These are phyloP conservation scores for Aspergillus ibericus DNA, from an alignment of 2,329 filamentous ascomycete genomes.

Conservation along the genomic window DNA sequence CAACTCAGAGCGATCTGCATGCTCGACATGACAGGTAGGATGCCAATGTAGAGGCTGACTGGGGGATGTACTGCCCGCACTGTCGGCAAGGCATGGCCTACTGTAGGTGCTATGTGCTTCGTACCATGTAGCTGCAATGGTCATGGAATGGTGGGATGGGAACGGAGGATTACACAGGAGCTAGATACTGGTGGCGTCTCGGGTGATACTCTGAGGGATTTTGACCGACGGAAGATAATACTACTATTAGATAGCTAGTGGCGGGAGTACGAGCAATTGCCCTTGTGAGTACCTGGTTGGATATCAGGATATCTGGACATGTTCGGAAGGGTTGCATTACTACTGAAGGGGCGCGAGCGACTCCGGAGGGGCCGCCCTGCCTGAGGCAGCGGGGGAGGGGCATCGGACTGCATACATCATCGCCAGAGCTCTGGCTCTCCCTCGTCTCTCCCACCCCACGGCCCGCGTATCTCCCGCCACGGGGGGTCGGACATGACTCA, in stretches of 20 bases:
- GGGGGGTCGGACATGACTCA: not conserved
- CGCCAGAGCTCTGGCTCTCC: not conserved
- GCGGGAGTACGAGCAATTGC: not conserved
- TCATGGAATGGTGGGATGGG: not conserved
- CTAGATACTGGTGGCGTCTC: not conserved
- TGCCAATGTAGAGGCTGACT: not conserved
- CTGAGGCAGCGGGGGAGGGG: constrained; percentile 7
- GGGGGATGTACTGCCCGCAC: no score
- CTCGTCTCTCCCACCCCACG: no score
- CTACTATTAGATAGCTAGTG: not conserved
- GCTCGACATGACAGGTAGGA: not conserved
- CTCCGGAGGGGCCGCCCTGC: constrained; percentile 12
- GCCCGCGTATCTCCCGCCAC: no score
- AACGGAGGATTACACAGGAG: not conserved
- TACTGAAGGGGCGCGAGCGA: not conserved
- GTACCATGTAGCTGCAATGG: not conserved
- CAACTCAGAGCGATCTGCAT: not conserved
- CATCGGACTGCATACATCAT: not conserved
- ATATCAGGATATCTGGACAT: no score
- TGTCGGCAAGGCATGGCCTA: no score
- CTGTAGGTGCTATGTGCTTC: not conserved
- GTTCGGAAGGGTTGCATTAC: no score
- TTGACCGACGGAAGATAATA: no score
- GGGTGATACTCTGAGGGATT: not conserved
- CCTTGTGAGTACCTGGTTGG: no score